Conservation (phyloP, 495 filamentous ascomycete species). For the Tuber umbilicatum region DNA sequence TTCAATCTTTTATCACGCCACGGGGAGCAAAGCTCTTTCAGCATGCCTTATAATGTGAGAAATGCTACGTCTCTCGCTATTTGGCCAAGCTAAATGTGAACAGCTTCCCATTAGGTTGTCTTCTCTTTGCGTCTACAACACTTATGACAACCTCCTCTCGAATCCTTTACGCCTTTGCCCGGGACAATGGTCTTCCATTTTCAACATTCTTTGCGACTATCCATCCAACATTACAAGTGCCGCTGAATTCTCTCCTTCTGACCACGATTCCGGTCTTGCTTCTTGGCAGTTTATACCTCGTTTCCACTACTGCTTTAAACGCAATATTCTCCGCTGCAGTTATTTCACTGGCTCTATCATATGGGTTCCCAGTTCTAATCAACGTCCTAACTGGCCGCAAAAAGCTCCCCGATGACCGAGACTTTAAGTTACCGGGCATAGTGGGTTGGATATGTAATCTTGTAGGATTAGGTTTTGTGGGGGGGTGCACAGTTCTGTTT, state of each 20-base stretch:
- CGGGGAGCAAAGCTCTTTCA: slow-evolving; percentile 56
- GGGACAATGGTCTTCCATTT: slow-evolving; percentile 65
- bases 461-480: slow-evolving; percentile 59
- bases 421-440: slow-evolving; percentile 54
- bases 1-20: slow-evolving; percentile 65
- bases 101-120: slow-evolving; percentile 63
- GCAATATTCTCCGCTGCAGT: slow-evolving; percentile 67
- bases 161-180: slow-evolving; percentile 71
- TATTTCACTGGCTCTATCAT: slow-evolving; percentile 63
- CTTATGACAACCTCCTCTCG: slow-evolving; percentile 72
- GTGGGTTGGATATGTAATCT: slow-evolving; percentile 61
- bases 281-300: slow-evolving; percentile 70
- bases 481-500: slow-evolving; percentile 66
- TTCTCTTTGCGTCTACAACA: slow-evolving; percentile 62
- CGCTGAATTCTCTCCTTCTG: slow-evolving; percentile 62
- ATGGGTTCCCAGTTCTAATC: slow-evolving; percentile 65
- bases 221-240: slow-evolving; percentile 58
- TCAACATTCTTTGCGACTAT: slow-evolving; percentile 59
- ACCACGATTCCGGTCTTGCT: slow-evolving; percentile 60
- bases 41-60: slow-evolving; percentile 62
- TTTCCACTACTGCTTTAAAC: slow-evolving; percentile 59
- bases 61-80: slow-evolving; percentile 43
- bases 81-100: slow-evolving; percentile 40
- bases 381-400: slow-evolving; percentile 59
- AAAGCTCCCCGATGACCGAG: slow-evolving; percentile 55